Conservation (phyloP, 2,329 filamentous ascomycete species). For the Helotiales sp. region DNA sequence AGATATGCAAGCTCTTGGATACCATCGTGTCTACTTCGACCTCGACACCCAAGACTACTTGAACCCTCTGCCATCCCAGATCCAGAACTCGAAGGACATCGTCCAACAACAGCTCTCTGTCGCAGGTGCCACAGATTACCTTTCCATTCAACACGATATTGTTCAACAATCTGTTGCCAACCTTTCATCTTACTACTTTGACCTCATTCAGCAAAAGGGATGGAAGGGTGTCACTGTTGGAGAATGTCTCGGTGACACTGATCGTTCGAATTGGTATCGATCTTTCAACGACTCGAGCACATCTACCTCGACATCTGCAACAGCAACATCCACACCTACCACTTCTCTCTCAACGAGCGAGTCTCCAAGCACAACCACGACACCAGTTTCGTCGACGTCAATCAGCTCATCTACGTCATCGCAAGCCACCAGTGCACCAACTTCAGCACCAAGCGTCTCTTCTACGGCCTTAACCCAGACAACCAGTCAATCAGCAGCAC, state of each 20-base stretch:
- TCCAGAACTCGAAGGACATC: constrained; percentile 46
- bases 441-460: too few species aligned
- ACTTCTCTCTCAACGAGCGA: neutral
- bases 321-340: neutral
- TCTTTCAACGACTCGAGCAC: constrained; percentile 8
- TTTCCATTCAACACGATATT: constrained; percentile 45
- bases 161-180: constrained; percentile 33
- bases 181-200: constrained; percentile 33
- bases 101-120: constrained; percentile 39
- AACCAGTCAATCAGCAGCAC: neutral
- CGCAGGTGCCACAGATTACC: constrained; percentile 32
- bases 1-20: constrained; percentile 39
- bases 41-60: constrained; percentile 51
- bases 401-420: too few species aligned
- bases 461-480: too few species aligned
- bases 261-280: constrained; percentile 43
- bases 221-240: constrained; percentile 44
- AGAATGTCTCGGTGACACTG: constrained; percentile 44
- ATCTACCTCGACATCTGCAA: neutral
- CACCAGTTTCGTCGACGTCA: too few species aligned
- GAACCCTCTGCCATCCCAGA: constrained; percentile 40
- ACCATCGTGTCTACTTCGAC: constrained; percentile 49
- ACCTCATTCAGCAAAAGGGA: constrained; percentile 36
- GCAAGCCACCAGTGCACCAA: too few species aligned
- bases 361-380: too few species aligned